Evolutionary conservation across 768 basidiomycete genomes (phyloP).

Genomic region (Trametes coccinea): DNA sequence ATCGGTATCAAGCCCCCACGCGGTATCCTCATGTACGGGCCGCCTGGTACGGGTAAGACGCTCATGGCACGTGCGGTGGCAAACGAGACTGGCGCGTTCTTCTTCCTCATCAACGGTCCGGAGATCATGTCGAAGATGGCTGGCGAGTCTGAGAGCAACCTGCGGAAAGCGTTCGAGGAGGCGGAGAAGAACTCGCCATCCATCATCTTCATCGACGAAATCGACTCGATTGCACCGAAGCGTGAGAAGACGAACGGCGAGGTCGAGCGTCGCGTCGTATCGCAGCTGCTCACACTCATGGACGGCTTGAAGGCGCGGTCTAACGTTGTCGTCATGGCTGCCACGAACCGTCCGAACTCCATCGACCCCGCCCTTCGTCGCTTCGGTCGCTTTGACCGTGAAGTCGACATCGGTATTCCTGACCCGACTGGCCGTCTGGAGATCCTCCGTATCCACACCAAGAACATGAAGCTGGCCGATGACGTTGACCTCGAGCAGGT

Average conservation of each 20-base stretch:
- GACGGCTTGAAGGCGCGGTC: constrained; percentile 98
- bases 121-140: constrained; percentile 99
- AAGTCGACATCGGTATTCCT: constrained; percentile 98
- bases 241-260: constrained; percentile 99
- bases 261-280: constrained; percentile 98
- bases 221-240: constrained; percentile 99
- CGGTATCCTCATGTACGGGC: constrained; percentile 98
- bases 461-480: constrained; percentile 98
- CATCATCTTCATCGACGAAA: constrained; percentile 99
- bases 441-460: constrained; percentile 98
- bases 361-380: constrained; percentile 98
- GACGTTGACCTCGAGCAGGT: constrained; percentile 98
- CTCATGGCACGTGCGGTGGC: constrained; percentile 99
- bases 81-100: constrained; percentile 99
- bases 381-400: constrained; percentile 98
- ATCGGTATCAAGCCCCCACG: constrained; percentile 99
- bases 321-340: constrained; percentile 99
- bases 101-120: constrained; percentile 99
- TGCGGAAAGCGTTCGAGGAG: constrained; percentile 98
- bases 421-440: constrained; percentile 99
- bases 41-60: constrained; percentile 99
- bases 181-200: constrained; percentile 99
- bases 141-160: constrained; percentile 95
- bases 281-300: constrained; percentile 98
- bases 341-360: constrained; percentile 98